Conservation (phyloP, 1,284 basidiomycete species). For the Pyrrhoderma lamaoense region DNA sequence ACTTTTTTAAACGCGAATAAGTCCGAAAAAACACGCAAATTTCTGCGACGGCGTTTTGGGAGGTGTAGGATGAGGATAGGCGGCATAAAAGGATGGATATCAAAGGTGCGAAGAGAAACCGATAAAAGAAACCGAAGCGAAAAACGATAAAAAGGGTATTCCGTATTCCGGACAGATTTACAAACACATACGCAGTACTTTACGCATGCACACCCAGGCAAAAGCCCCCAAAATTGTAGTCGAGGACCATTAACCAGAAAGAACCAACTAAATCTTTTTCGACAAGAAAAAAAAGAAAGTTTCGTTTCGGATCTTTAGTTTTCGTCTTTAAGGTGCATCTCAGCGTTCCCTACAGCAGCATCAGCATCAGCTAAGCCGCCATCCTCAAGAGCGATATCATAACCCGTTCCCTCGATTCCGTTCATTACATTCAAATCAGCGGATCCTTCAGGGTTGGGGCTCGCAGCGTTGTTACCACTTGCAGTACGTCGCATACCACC, state of each 20-base stretch:
- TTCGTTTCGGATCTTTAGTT: slow-evolving; percentile 20
- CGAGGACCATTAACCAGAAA: background rate
- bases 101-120: background rate
- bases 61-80: background rate
- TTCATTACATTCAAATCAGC: slow-evolving; percentile 19
- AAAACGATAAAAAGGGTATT: slow-evolving; percentile 19
- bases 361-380: slow-evolving; percentile 24
- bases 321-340: slow-evolving; percentile 21
- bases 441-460: slow-evolving; percentile 23
- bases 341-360: slow-evolving; percentile 20
- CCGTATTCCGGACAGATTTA: slow-evolving; percentile 30
- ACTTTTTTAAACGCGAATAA: background rate
- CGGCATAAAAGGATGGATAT: background rate
- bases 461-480: slow-evolving; percentile 31
- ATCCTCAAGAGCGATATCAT: slow-evolving; percentile 24
- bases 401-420: slow-evolving; percentile 10
- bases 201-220: too few species aligned
- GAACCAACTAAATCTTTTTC: background rate
- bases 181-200: background rate
- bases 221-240: too few species aligned
- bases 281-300: slow-evolving; percentile 18
- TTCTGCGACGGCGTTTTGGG: background rate
- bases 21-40: background rate
- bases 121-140: background rate
- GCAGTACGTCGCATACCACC: slow-evolving; percentile 34